Evolutionary conservation across 371 early-diverging fungal species (phyloP), one percentile per base, ranked within the genome.

Genomic region (Mortierella sp.): DNA sequence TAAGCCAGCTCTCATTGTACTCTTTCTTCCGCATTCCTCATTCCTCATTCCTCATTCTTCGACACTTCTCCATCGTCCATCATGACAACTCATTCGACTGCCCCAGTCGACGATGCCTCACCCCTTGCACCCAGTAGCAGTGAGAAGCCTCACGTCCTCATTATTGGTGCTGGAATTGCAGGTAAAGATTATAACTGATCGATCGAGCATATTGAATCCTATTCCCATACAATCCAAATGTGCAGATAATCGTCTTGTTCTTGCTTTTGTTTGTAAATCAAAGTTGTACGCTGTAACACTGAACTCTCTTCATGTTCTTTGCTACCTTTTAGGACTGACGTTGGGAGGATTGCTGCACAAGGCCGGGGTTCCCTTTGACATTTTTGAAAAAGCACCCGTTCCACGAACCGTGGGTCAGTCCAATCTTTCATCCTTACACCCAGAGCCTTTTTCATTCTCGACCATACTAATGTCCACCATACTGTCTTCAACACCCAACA

Each of bases 91-190:
- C 63, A 34, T 63, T 63, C 63, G 19, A 34, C 63, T 6, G 16
- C 63, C 4, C 19, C 31, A 7, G 63, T 31, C 44, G 24, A 38
- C 63, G 19, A 19, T 34, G 19, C 21, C 9, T 42, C 24, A 38
- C 38, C 38, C 31, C 68, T 21, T 24, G 34, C 63, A 8, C 2
- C 68, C 63, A 42, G 3, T 21, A 68, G 4, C 42, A 26, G 55
- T 13, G 42, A 24, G 9, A 76, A 26, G 1, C 70, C 76, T 14
- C 19, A 28, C 7, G 54, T 73, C 38, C 26, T 73, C 34, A 73
- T 73, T 5, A 45, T 73, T 26, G 73, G 73, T 16, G 73, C 73
- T 19, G 73, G 73, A 34, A 47, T 73, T n/a, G 73, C 50, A 47
- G 73, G 73, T 50, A 47, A 47, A 16, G 5, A 38, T 5, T 3